Conservation (phyloP, 352 stramenopile genomes). For the Phytophthora pseudosyringae region DNA sequence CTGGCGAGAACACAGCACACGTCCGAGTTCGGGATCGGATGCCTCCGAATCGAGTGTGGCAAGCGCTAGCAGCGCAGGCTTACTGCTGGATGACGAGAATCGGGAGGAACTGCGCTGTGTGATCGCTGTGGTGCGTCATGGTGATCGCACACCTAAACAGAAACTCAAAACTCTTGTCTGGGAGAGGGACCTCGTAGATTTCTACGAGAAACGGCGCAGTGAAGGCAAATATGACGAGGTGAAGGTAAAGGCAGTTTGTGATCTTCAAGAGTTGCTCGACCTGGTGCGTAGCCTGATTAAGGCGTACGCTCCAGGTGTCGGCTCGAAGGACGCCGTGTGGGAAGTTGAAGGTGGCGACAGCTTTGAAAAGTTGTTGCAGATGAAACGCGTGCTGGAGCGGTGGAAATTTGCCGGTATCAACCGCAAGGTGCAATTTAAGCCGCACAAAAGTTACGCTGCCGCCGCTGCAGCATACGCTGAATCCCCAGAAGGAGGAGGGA, state of each 20-base stretch:
- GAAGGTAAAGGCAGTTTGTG: slow-evolving; percentile 83
- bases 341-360: slow-evolving; percentile 86
- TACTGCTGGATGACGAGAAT: slow-evolving; percentile 65
- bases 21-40: slow-evolving; percentile 70
- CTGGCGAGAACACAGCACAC: slow-evolving; percentile 42
- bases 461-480: slow-evolving; percentile 37
- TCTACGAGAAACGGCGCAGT: slow-evolving; percentile 74
- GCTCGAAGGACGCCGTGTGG: slow-evolving; percentile 87
- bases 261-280: slow-evolving; percentile 85
- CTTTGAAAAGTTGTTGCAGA: slow-evolving; percentile 94
- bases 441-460: slow-evolving; percentile 64
- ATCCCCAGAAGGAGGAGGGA: slow-evolving; percentile 43
- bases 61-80: slow-evolving; percentile 52
- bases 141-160: slow-evolving; percentile 99
- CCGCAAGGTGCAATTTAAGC: slow-evolving; percentile 94
- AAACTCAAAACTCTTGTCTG: slow-evolving; percentile 97
- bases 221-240: slow-evolving; percentile 86
- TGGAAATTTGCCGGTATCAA: slow-evolving; percentile 98
- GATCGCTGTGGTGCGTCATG: slow-evolving; percentile 98
- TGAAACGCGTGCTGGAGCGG: slow-evolving; percentile 96
- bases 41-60: slow-evolving; percentile 74
- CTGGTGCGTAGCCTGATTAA: slow-evolving; percentile 85
- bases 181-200: slow-evolving; percentile 85
- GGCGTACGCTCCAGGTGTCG: slow-evolving; percentile 76
- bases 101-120: slow-evolving; percentile 98